These are phyloP conservation scores for Prunus mongolica DNA, from an alignment of 306 rosid genomes.

Conservation along the genomic window DNA sequence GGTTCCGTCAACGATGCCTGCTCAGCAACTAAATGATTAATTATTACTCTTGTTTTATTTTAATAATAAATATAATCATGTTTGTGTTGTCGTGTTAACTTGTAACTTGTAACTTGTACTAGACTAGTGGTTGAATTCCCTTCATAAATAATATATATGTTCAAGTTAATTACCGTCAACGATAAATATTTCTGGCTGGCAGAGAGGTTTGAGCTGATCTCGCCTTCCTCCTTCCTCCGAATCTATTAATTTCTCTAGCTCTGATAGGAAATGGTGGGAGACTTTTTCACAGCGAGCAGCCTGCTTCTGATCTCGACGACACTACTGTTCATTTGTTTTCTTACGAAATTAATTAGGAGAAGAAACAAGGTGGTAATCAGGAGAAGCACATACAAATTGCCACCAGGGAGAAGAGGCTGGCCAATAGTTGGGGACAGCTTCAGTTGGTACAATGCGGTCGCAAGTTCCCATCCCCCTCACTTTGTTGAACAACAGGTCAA, in stretches of 20 bases:
- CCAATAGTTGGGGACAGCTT: constrained; percentile 89
- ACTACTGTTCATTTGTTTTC: constrained; percentile 26
- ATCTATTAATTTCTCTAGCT: not conserved
- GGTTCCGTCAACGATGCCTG: constrained; percentile 30
- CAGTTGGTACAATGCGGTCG: constrained; percentile 85
- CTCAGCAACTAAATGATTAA: not conserved
- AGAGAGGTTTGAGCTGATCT: too few relatives aligned
- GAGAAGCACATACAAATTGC: constrained; percentile 31
- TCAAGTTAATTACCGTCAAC: not conserved
- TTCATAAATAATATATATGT: not conserved
- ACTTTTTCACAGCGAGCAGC: constrained; percentile 38
- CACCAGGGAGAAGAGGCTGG: constrained; percentile 93
- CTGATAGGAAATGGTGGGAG: constrained; percentile 28
- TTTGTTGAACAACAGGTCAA: constrained; percentile 79
- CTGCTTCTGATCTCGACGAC: constrained; percentile 22
- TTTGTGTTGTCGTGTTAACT: too few relatives aligned
- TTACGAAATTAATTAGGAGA: constrained; percentile 21
- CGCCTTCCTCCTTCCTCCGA: too few relatives aligned
- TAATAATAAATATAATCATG: too few relatives aligned
- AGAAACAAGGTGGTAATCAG: constrained; percentile 25
- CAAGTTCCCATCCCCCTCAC: constrained; percentile 80
- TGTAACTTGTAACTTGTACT: too few relatives aligned
- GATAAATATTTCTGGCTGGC: not conserved
- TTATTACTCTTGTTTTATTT: not conserved
- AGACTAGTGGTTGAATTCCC: too few relatives aligned